Evolutionary conservation across 192 early-diverging fungal genomes (phyloP).

Genomic region (Podila clonocystis): DNA sequence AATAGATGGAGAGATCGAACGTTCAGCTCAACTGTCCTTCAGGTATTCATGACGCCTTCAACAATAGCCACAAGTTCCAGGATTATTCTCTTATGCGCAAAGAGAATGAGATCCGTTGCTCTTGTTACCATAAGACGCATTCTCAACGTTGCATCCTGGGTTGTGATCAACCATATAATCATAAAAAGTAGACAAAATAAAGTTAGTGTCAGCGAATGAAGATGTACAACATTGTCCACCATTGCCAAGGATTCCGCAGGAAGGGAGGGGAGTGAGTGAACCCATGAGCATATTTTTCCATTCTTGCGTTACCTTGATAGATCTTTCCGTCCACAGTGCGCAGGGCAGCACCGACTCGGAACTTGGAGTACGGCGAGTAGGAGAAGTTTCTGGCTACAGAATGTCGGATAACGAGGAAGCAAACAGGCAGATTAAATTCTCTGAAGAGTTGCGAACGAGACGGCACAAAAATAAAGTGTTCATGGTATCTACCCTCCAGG

Average conservation of each 20-base stretch:
- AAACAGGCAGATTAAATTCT: not conserved
- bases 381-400: constrained; percentile 72
- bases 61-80: no score
- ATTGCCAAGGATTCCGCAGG: no score
- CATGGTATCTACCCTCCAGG: constrained; percentile 26
- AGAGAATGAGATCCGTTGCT: no score
- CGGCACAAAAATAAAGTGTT: not conserved
- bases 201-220: not conserved
- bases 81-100: no score
- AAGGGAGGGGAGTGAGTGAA: no score
- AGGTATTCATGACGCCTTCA: no score
- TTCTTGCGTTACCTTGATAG: constrained; percentile 56
- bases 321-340: constrained; percentile 71
- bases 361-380: constrained; percentile 93
- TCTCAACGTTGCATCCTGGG: constrained; percentile 88
- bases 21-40: no score
- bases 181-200: constrained; percentile 2
- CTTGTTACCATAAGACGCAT: constrained; percentile 78
- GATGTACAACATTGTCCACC: no score
- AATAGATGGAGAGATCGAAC: not conserved
- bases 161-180: not conserved
- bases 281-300: no score
- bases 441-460: not conserved
- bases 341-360: constrained; percentile 89
- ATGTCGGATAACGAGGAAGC: not conserved